Evolutionary conservation across 176 grass and related monocot genomes (phyloP).

Genomic region (Juncus inflexus): DNA sequence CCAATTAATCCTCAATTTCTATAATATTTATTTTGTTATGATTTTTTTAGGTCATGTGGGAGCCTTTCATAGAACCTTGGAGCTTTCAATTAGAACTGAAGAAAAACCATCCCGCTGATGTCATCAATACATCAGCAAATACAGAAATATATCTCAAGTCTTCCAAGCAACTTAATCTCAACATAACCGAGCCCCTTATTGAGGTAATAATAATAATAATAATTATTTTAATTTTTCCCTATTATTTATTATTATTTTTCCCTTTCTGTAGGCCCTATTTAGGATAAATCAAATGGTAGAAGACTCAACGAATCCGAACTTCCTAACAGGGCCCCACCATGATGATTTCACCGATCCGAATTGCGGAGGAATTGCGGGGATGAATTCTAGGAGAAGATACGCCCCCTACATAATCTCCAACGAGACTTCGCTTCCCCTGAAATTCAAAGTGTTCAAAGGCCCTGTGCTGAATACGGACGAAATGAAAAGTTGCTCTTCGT

Average conservation of each 20-base stretch:
- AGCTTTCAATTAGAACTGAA: slow-evolving; percentile 60
- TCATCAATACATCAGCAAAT: slow-evolving; percentile 45
- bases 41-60: slow-evolving; percentile 89
- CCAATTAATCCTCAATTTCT: too few species aligned
- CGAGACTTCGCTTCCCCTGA: slow-evolving; percentile 78
- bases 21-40: not conserved
- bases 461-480: slow-evolving; percentile 66
- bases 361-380: slow-evolving; percentile 26
- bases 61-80: slow-evolving; percentile 94
- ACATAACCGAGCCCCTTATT: slow-evolving; percentile 92
- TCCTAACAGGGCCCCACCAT: slow-evolving; percentile 42
- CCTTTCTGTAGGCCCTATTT: slow-evolving; percentile 82
- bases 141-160: slow-evolving; percentile 74
- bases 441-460: slow-evolving; percentile 76
- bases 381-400: slow-evolving; percentile 65
- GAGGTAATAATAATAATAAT: slow-evolving; percentile 47
- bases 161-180: slow-evolving; percentile 77
- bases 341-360: slow-evolving; percentile 38
- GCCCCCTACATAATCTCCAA: slow-evolving; percentile 88
- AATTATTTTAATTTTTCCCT: too few species aligned
- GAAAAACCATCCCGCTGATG: slow-evolving; percentile 54
- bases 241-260: too few species aligned
- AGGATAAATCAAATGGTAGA: slow-evolving; percentile 74
- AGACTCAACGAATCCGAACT: slow-evolving; percentile 66
- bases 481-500: slow-evolving; percentile 44